These are phyloP conservation scores for Sugiyamaella castrensis DNA, from an alignment of 1,139 yeast genomes.

Conservation along the genomic window DNA sequence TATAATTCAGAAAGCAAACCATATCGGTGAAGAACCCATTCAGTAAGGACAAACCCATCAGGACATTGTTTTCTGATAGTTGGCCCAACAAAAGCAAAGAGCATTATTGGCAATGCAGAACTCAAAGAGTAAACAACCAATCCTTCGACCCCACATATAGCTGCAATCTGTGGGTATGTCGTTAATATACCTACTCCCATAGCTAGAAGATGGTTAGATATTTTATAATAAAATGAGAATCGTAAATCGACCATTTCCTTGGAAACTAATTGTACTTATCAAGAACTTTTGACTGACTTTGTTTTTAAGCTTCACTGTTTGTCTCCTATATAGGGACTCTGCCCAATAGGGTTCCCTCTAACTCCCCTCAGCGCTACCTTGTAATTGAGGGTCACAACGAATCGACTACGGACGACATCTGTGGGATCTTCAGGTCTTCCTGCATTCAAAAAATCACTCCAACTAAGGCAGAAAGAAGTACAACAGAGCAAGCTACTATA, in stretches of 20 bases:
- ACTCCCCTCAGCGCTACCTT: no score
- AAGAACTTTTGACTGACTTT: no score
- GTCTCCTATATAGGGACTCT: no score
- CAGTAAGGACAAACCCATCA: conserved; percentile 88
- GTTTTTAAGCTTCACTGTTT: no score
- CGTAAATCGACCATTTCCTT: neutral
- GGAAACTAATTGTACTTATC: no score
- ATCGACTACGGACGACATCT: no score
- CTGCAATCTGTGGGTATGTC: conserved; percentile 84
- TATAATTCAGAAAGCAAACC: conserved; percentile 72
- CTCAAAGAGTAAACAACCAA: conserved; percentile 75
- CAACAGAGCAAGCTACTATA: no score
- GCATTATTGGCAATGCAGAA: conserved; percentile 78
- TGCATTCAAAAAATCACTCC: no score
- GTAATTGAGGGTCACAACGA: no score
- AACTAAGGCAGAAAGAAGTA: no score
- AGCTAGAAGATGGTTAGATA: conserved; percentile 44
- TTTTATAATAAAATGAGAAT: neutral
- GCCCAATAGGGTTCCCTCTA: no score
- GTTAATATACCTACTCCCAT: conserved; percentile 89
- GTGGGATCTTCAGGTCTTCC: no score
- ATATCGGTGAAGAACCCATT: conserved; percentile 83
- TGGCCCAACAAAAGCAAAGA: conserved; percentile 83
- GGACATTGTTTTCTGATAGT: conserved; percentile 76
- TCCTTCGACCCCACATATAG: conserved; percentile 84